These are phyloP conservation scores for Penstemon eatonii DNA, from an alignment of 257 asterid genomes.

Conservation along the genomic window DNA sequence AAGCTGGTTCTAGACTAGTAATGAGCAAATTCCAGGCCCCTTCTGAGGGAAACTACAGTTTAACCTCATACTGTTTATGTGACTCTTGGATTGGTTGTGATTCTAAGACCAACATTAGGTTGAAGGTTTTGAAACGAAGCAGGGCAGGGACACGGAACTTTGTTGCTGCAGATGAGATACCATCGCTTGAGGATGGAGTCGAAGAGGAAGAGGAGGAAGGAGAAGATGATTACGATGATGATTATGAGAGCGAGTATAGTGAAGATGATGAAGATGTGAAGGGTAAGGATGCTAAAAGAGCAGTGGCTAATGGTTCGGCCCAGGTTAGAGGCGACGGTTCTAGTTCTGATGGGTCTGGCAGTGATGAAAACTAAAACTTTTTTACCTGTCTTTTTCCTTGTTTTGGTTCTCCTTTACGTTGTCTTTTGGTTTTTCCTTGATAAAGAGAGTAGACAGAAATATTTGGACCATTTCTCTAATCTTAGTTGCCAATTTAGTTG, in stretches of 20 bases:
- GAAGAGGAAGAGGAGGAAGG: conserved; percentile 92
- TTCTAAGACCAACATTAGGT: conserved; percentile 59
- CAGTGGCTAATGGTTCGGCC: conserved; percentile 56
- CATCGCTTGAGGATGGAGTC: conserved; percentile 66
- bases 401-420: conserved; percentile 1
- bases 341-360: conserved; percentile 64
- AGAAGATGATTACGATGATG: conserved; percentile 84
- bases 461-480: too few relatives aligned
- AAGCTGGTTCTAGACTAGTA: conserved; percentile 55
- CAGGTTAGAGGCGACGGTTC: conserved; percentile 41
- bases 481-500: too few relatives aligned
- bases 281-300: conserved; percentile 46
- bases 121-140: conserved; percentile 80
- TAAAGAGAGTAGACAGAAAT: conserved; percentile 14
- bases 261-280: conserved; percentile 81
- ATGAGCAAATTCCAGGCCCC: conserved; percentile 89
- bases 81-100: conserved; percentile 98
- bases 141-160: conserved; percentile 45
- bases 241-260: conserved; percentile 91
- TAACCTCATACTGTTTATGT: conserved; percentile 71
- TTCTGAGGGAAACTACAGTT: conserved; percentile 74
- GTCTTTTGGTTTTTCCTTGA: not conserved
- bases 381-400: not conserved
- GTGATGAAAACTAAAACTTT: conserved; percentile 49
- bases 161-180: conserved; percentile 47